Conservation (phyloP, 2,329 filamentous ascomycete genomes). For the Bipolaris sorokiniana region DNA sequence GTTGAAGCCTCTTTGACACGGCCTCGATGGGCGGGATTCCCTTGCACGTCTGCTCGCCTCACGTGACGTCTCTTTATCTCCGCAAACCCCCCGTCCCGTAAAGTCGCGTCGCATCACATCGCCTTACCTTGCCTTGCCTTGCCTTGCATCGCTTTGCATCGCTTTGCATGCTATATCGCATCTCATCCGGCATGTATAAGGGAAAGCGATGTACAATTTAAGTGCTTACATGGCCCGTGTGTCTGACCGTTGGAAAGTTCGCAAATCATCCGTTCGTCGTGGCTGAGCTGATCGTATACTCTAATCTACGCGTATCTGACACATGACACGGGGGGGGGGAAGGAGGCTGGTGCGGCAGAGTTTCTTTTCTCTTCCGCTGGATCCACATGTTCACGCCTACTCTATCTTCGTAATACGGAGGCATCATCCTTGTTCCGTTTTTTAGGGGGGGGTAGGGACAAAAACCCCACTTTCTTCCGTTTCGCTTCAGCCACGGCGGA, state of each 20-base stretch:
- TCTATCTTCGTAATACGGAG: too few species aligned
- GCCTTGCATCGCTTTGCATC: not conserved
- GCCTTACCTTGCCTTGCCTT: not conserved
- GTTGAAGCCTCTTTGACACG: not conserved
- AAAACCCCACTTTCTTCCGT: too few species aligned
- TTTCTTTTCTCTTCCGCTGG: too few species aligned
- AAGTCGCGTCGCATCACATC: not conserved
- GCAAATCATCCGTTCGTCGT: not conserved
- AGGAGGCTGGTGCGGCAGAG: too few species aligned
- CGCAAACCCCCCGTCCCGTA: not conserved
- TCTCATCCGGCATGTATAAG: not conserved
- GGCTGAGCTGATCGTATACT: too few species aligned
- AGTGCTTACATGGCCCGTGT: not conserved
- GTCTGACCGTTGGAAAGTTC: not conserved
- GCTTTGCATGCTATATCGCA: not conserved
- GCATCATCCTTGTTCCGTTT: too few species aligned
- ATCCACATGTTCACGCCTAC: too few species aligned
- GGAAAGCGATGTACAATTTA: not conserved
- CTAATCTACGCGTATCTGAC: too few species aligned
- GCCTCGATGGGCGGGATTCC: not conserved
- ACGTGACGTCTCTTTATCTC: not conserved
- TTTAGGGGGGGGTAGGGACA: too few species aligned
- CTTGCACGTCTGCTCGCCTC: not conserved
- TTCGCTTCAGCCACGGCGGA: too few species aligned
- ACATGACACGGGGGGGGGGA: too few species aligned